phyloP scores from a whole-genome alignment of 2,329 filamentous ascomycete genomes.

The Gnomoniopsis sp. region DNA sequence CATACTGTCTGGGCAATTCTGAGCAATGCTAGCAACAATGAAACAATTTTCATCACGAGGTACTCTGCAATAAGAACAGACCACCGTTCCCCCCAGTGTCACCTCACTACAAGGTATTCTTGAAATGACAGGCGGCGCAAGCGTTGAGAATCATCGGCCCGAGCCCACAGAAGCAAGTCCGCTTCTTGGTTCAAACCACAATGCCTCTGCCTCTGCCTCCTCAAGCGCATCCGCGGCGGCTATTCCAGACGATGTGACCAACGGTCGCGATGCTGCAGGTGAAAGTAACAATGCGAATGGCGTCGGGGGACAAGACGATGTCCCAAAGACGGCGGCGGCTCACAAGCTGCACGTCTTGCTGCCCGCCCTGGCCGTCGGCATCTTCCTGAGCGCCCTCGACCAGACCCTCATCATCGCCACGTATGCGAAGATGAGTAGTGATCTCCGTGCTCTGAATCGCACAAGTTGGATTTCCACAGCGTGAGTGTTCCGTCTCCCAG shows the following conservation, averaged over 20 bases:
- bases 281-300: neutral
- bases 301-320: conserved; percentile 19
- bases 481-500: conserved; percentile 2
- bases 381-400: conserved; percentile 68
- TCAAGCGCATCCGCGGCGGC: neutral
- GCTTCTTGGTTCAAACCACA: neutral
- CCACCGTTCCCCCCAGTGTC: neutral
- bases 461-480: conserved; percentile 67
- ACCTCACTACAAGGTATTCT: neutral
- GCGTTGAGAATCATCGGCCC: neutral
- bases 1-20: too few species aligned
- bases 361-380: conserved; percentile 36
- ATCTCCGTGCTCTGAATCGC: conserved; percentile 69
- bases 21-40: too few species aligned
- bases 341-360: conserved; percentile 36
- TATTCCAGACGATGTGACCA: neutral
- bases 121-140: conserved; percentile 6
- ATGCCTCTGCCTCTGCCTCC: neutral
- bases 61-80: neutral
- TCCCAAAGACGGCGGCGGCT: conserved; percentile 29
- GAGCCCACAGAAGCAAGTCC: conserved; percentile 10
- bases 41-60: neutral
- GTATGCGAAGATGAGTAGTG: conserved; percentile 75
- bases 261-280: neutral
- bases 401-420: conserved; percentile 75